phyloP scores from a whole-genome alignment of 1,284 basidiomycete genomes.

The Mycena citricolor region DNA sequence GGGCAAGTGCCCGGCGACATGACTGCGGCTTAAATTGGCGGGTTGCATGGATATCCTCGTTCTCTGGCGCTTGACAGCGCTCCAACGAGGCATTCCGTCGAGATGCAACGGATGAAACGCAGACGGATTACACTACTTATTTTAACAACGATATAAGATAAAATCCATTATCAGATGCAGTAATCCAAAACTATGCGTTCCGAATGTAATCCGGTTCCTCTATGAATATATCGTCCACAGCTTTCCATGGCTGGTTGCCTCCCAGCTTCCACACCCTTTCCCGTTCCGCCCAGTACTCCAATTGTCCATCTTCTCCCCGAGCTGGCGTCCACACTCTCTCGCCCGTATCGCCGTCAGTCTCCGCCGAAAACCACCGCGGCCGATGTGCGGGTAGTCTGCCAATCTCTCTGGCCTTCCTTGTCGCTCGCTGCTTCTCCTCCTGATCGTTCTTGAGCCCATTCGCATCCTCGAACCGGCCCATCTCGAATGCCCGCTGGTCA shows the following conservation, averaged over 20 bases:
- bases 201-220: slow-evolving; percentile 46
- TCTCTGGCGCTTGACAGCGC: no score
- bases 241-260: slow-evolving; percentile 50
- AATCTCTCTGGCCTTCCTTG: slow-evolving; percentile 75
- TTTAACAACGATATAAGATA: no score
- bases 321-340: slow-evolving; percentile 84
- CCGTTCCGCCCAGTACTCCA: slow-evolving; percentile 87
- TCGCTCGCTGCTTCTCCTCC: slow-evolving; percentile 86
- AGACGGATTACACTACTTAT: no score
- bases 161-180: no score
- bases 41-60: no score
- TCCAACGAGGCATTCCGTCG: no score
- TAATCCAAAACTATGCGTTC: no score
- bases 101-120: no score
- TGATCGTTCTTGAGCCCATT: slow-evolving; percentile 86
- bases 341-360: slow-evolving; percentile 81
- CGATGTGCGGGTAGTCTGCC: slow-evolving; percentile 73
- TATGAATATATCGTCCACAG: slow-evolving; percentile 81
- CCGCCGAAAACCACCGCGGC: slow-evolving; percentile 81
- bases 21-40: no score
- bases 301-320: slow-evolving; percentile 42
- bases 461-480: slow-evolving; percentile 88
- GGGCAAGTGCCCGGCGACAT: no score
- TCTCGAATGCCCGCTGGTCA: slow-evolving; percentile 94
- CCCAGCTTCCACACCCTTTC: slow-evolving; percentile 60